Base-by-base conservation (phyloP, 345 rosid genomes). In the Heritiera fomes region DNA sequence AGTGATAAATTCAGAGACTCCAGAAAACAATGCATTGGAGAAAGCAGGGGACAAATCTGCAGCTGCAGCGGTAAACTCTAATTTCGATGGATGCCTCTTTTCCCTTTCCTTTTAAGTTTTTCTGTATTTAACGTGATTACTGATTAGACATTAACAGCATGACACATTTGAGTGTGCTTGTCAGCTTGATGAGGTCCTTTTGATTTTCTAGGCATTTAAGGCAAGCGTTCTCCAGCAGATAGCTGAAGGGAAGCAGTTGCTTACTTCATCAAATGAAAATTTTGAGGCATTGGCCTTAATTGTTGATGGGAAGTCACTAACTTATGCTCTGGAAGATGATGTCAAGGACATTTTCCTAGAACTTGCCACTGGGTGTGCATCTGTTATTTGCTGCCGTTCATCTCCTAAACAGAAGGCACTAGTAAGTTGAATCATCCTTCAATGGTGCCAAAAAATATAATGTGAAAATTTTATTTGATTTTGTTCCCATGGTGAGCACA, bases 351-450 rank as follows among this genome's bases (percentile, higher is more conserved):
- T 43, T 78, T 92, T 95, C 87, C 92, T 95, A 30, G 94, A 93
- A 82, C 93, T 95, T 77, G 94, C 99, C 68, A 84, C 87, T 62
- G 89, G 90, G 71, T 95, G 99, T 78, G 94, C 99, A 64, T 95
- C 99, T 11, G 97, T 94, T 80, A 94, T 96, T 75, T 95, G 99
- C 84, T 95, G 99, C 56, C 94, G 99, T 65, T 91, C 98, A 62
- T 93, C 99, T 78, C 99, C 98, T 60, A 96, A 91, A 85, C 99
- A 96, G 87, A 96, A 96, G 78, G 98, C 98, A 74, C 82, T 92
- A 62, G 99, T 95, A 91, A 84, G 88, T 84, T 61, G 1, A 45
- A 3, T 75, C 23, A 61, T 47, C 53, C 61, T 53, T 56, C 11
- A 43, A n/a, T n/a, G 17, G 38, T 20, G 56, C 6, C 11, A 34